Evolutionary conservation across 176 grass and related monocot genomes (phyloP), one percentile per base, ranked within the genome.

Genomic region (Oryza coarctata): DNA sequence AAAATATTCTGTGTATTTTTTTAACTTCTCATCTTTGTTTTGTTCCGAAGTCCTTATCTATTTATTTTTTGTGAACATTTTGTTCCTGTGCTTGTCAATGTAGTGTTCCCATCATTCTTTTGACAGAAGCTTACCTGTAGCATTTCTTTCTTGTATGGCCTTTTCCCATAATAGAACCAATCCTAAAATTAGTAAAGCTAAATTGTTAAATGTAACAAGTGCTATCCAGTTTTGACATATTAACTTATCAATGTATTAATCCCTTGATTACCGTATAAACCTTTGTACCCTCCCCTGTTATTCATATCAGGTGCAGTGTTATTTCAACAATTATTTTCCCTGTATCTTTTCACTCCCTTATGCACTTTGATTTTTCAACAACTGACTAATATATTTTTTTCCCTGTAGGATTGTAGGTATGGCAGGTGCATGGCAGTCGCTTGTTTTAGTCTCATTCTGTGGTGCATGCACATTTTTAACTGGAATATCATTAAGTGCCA

Each of bases 321-420:
- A 70, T 86, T 83, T 83, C 31, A 26, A 2, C 47, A 35, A 40
- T 78, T 82, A 64, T 79, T 62, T 25, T 82, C 41, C 44, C 62
- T 85, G 7, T 66, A 41, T 62, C 26, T 80, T n/a, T 82, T n/a
- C 49, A 31, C 13, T 49, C 15, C 35, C 36, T 76, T 58, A 40
- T 67, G 14, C 30, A 73, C 17, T 33, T 65, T 63, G 38, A 23
- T 15, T 78, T 87, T 61, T 64, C 8, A 63, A 68, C 65, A 76
- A 22, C 34, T 68, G 9, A 73, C 66, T 8, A 86, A 67, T 31
- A 58, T 35, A 33, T 65, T 90, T 52, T 87, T 70, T 40, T 79
- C 71, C 79, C 67, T 98, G 65, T 87, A 98, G 96, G 96, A 95
- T 95, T 91, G 93, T 98, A 45, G 96, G 96, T 82, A 95, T 98